A percentile compares a stretch with the other conserved stretches of the same genome.
Conservation (phyloP, 495 filamentous ascomycete species). For the Penicillium lagena region DNA sequence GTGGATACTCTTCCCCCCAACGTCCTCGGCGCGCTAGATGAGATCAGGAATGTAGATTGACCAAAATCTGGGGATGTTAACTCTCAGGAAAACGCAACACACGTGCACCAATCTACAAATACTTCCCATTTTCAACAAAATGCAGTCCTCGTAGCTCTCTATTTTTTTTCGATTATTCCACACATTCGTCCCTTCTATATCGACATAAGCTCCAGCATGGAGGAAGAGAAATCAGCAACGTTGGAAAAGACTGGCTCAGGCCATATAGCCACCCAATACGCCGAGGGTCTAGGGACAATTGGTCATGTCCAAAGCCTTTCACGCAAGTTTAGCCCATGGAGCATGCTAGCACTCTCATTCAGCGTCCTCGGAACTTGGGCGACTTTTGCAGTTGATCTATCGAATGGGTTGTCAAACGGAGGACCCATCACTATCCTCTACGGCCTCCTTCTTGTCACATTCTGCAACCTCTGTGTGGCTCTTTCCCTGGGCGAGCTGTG, state of each 20-base stretch:
- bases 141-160: too few species aligned
- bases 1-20: too few species aligned
- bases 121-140: too few species aligned
- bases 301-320: slow-evolving; percentile 43
- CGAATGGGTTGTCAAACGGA: slow-evolving; percentile 38
- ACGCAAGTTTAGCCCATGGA: slow-evolving; percentile 42
- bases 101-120: too few species aligned
- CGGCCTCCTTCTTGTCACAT: slow-evolving; percentile 36
- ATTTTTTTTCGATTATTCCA: too few species aligned
- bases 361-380: slow-evolving; percentile 41
- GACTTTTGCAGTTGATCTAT: slow-evolving; percentile 39
- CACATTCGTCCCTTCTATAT: too few species aligned
- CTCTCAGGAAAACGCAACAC: too few species aligned
- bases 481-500: slow-evolving; percentile 39
- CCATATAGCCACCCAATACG: slow-evolving; percentile 36
- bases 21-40: too few species aligned
- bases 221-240: too few species aligned
- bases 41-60: too few species aligned
- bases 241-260: slow-evolving; percentile 24
- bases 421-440: slow-evolving; percentile 40
- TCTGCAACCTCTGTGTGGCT: slow-evolving; percentile 39
- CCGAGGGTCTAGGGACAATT: slow-evolving; percentile 40
- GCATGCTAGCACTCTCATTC: slow-evolving; percentile 37
- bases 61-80: too few species aligned
- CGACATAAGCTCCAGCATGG: too few species aligned